Base-by-base conservation (phyloP, 2,329 filamentous ascomycete species). In the Sordariomycetes sp. region DNA sequence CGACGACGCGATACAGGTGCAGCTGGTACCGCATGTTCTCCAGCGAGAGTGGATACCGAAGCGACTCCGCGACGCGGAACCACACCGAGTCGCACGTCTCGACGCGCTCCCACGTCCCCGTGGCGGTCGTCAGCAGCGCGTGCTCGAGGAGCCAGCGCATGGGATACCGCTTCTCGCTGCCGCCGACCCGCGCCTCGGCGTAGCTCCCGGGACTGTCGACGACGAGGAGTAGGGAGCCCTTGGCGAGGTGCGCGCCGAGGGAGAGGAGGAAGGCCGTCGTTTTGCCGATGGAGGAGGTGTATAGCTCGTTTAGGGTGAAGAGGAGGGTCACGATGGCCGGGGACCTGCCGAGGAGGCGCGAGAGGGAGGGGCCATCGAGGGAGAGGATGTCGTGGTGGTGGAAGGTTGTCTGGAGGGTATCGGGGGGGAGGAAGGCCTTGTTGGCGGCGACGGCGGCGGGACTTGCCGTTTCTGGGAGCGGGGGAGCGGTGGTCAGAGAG, bases 11-110 rank as follows among this genome's bases (percentile, higher is more conserved):
- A 62, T 96, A 97, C 17, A 96, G 67, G 73, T 96, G 90, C 64
- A 96, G 76, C 70, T 97, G 92, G 70, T 92, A 96, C 53, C 91
- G 83, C 91, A 96, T 96, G 67, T 96, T 89, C 73, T 97, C 92
- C 66, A 97, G 72, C 55, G 84, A 79, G 64, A 96, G 90, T 8
- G 90, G 87, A 71, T 96, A 97, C 48, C 77, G 75, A 62, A 96
- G 70, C 17, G 69, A 73, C 1, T 81, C 77, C 13, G 79, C 75
- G 39, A 96, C 71, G 51, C 92, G 81, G 71, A 92, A 96, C 92
- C 92, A 97, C 57, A 81, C 73, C 2, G 88, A 90, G 53, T 95
- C 89, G 60, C 90, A 78, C 24, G 82, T 82, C 57, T 87, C 75
- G 2, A 95, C 59, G 69, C 87, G 90, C 62, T 84, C 80, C 92